phyloP scores from a whole-genome alignment of 2,329 filamentous ascomycete species.

The Xylariaceae sp. region DNA sequence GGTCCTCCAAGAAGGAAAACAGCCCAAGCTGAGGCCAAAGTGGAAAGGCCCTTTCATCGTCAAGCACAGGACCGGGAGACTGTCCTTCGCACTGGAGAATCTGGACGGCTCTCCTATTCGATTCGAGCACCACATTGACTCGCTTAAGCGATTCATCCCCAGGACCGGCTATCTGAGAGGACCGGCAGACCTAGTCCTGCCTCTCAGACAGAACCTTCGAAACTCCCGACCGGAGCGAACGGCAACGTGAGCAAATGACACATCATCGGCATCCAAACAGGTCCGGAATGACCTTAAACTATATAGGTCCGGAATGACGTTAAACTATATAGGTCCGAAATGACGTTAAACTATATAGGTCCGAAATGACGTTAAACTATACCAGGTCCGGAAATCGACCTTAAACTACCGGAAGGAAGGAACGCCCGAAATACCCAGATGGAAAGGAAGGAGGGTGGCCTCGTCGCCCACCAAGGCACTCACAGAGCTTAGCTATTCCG shows the following conservation, averaged over 20 bases:
- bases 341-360: background rate
- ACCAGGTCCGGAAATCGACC: no score
- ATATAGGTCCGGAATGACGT: no score
- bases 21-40: background rate
- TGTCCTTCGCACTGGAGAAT: background rate
- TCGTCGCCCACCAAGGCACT: no score
- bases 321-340: no score
- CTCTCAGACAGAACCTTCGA: background rate
- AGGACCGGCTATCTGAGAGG: background rate
- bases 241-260: background rate
- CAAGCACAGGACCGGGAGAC: background rate
- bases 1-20: background rate
- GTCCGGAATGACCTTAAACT: no score
- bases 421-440: no score
- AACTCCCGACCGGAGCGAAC: no score
- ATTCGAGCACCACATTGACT: background rate
- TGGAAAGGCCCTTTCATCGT: background rate
- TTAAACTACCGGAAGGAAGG: no score
- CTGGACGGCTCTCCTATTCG: background rate
- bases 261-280: no score
- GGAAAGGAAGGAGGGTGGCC: no score
- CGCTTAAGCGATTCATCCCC: background rate
- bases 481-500: no score
- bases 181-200: background rate
- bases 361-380: no score